Evolutionary conservation across 345 rosid genomes (phyloP), one percentile per base, ranked within the genome.

Genomic region (Anacardium occidentale): DNA sequence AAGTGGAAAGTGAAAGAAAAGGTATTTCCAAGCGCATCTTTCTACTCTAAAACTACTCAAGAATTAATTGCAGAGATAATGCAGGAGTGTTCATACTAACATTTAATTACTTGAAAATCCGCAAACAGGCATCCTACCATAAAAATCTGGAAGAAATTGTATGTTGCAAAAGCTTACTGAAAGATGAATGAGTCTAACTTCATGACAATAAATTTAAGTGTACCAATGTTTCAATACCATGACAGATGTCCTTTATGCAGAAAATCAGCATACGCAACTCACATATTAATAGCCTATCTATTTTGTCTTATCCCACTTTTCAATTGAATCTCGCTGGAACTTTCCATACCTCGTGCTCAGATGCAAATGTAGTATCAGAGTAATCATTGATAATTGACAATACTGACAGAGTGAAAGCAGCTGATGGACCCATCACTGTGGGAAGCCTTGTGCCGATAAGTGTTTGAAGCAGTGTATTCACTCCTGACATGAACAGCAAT

Each of bases 401-500:
- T 17, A 95, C 90, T 2, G 99, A 93, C 48, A 95, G 75, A 44
- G 64, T 78, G 76, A 84, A 95, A 0, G 98, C 99, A 47, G 84
- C 69, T 3, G 99, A 93, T 62, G 90, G 91, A 21, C 96, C 89
- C 99, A 95, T 95, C 83, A 95, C 96, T 0, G 96, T 84, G 3
- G 99, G 99, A 81, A 95, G 94, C 80, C 99, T 85, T 59, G 96
- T 83, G 50, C 99, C 99, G 24, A 89, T 21, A 24, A 91, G 76
- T 3, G 99, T 93, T 68, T 96, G 99, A 64, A 96, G 81, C 81
- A 91, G 84, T 9, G 99, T 93, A 81, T 96, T 93, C 18, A 96
- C 70, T n/a, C 92, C 98, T 0, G 96, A 84, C 99, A 96, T 87
- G 73, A 96, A 91, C 80, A 96, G 76, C 78, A 96, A 66, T 0